Evolutionary conservation across 2,329 filamentous ascomycete genomes (phyloP).

Genomic region (Xylaria sp.): DNA sequence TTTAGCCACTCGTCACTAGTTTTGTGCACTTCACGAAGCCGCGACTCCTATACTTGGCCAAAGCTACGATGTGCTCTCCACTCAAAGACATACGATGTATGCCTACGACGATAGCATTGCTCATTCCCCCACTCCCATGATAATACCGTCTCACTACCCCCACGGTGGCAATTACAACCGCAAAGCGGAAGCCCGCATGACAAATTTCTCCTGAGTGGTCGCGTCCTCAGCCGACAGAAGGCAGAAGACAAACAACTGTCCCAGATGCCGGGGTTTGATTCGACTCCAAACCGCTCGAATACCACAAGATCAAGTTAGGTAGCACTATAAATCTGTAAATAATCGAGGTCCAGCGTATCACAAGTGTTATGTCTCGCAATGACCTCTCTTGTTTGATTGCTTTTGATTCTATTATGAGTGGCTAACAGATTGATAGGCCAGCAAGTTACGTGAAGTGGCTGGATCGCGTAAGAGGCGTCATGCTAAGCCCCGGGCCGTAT

Average conservation of each 20-base stretch:
- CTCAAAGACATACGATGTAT: background rate
- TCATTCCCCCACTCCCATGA: conserved; percentile 16
- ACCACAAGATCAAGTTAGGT: conserved; percentile 21
- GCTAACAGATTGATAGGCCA: conserved; percentile 32
- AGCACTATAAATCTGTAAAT: conserved; percentile 30
- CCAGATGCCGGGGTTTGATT: conserved; percentile 26
- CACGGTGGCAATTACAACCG: conserved; percentile 21
- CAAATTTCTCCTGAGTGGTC: conserved; percentile 32
- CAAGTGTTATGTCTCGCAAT: conserved; percentile 30
- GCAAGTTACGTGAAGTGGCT: conserved; percentile 18
- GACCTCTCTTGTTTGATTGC: conserved; percentile 35
- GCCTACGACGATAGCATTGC: conserved; percentile 23
- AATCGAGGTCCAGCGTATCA: conserved; percentile 32
- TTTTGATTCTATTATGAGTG: conserved; percentile 19
- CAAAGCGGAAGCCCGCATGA: conserved; percentile 37
- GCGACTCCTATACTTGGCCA: background rate
- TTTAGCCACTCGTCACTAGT: conserved; percentile 7
- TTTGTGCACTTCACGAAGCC: background rate
- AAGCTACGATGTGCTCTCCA: background rate
- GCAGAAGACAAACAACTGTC: conserved; percentile 14
- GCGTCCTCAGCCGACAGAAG: conserved; percentile 34
- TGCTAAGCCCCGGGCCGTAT: conserved; percentile 23
- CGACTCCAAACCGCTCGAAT: conserved; percentile 19
- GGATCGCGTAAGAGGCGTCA: conserved; percentile 31
- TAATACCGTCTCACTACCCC: conserved; percentile 19